A percentile compares a stretch with the other conserved stretches of the same genome.
These are phyloP conservation scores for Venturia aucupariae DNA, from an alignment of 2,329 filamentous ascomycete genomes.

Conservation along the genomic window DNA sequence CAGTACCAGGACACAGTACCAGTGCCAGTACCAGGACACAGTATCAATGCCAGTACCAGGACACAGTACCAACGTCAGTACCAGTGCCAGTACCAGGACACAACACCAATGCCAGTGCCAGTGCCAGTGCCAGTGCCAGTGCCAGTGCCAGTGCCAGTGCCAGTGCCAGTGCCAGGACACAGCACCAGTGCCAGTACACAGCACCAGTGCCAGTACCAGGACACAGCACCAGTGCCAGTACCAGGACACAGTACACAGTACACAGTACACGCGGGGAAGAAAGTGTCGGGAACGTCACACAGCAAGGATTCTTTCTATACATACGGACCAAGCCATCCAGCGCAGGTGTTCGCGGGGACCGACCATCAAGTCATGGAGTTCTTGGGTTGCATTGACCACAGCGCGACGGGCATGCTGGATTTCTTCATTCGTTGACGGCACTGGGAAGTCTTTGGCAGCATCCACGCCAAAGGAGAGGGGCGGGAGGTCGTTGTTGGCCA, in stretches of 20 bases:
- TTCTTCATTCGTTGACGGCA: constrained; percentile 15
- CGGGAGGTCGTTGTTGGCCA: constrained; percentile 16
- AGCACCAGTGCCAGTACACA: background rate
- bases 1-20: no score
- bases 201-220: no score
- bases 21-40: no score
- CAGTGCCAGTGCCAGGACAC: no score
- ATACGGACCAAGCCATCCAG: constrained; percentile 19
- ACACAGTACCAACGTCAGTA: no score
- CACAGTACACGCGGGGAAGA: background rate
- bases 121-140: no score
- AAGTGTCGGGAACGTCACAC: background rate
- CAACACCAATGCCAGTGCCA: no score
- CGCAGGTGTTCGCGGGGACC: constrained; percentile 18
- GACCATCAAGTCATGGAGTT: constrained; percentile 20
- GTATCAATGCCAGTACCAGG: background rate
- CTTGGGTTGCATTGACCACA: constrained; percentile 19
- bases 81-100: no score
- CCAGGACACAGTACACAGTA: no score
- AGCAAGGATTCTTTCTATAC: constrained; percentile 12
- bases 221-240: no score
- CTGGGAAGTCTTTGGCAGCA: constrained; percentile 18
- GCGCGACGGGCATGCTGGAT: constrained; percentile 18
- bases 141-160: no score
- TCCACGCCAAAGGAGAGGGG: constrained; percentile 17